Conservation (phyloP, 768 basidiomycete genomes). For the Boletus sensibilis region DNA sequence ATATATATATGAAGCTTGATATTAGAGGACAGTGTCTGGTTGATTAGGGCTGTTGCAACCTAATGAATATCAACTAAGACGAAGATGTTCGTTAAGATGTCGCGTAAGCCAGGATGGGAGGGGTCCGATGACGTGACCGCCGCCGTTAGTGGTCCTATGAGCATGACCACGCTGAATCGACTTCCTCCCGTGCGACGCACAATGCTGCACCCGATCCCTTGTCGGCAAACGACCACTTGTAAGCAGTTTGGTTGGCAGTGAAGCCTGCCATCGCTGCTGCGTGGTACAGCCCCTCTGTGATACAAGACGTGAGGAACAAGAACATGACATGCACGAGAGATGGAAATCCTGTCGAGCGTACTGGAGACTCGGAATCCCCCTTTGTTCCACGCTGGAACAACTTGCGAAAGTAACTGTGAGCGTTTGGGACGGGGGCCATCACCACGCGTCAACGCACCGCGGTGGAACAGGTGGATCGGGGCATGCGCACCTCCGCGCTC, state of each 20-base stretch:
- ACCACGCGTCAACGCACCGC: constrained; percentile 33
- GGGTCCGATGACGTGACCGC: constrained; percentile 55
- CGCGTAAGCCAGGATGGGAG: constrained; percentile 51
- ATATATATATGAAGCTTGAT: not conserved
- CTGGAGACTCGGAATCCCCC: constrained; percentile 71
- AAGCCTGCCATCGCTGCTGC: constrained; percentile 52
- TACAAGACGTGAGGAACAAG: not conserved
- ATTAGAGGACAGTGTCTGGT: not conserved
- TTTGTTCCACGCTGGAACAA: constrained; percentile 88
- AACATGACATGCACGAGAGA: too few species aligned
- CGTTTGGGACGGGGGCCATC: constrained; percentile 11
- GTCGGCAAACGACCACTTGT: constrained; percentile 86
- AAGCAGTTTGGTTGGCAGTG: constrained; percentile 71
- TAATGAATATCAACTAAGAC: not conserved
- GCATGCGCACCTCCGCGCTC: not conserved
- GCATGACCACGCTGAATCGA: constrained; percentile 37
- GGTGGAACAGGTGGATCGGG: not conserved
- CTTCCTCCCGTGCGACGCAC: constrained; percentile 56
- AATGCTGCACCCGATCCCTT: constrained; percentile 58
- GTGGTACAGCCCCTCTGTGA: constrained; percentile 56
- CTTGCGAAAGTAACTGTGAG: constrained; percentile 80
- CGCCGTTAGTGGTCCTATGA: not conserved
- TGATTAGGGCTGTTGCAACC: not conserved
- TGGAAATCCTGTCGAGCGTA: constrained; percentile 23
- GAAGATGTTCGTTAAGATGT: constrained; percentile 33